Conservation (phyloP, 2,329 filamentous ascomycete genomes). For the Colletotrichum costaricense region DNA sequence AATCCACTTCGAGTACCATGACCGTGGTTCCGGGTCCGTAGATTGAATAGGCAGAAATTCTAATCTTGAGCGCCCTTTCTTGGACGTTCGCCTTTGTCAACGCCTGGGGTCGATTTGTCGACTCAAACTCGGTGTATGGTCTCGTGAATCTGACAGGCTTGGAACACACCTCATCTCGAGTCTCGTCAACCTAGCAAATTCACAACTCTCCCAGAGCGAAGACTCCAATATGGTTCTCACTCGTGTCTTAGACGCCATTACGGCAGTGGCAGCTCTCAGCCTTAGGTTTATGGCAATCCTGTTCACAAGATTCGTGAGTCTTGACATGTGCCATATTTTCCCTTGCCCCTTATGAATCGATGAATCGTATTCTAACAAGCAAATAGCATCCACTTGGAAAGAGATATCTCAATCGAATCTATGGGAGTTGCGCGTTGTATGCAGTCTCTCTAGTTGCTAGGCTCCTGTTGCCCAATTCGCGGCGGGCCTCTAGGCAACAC, state of each 20-base stretch:
- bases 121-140: not conserved
- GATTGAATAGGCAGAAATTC: no score
- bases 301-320: slow-evolving; percentile 21
- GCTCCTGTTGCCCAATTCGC: not conserved
- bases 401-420: slow-evolving; percentile 16
- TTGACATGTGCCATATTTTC: not conserved
- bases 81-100: no score
- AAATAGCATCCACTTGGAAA: slow-evolving; percentile 20
- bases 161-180: not conserved
- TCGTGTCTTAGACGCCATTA: slow-evolving; percentile 5
- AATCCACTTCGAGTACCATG: not conserved
- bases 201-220: no score
- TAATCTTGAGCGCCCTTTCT: no score
- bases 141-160: not conserved
- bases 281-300: not conserved
- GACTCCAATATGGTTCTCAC: not conserved
- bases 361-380: not conserved
- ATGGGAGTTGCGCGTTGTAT: slow-evolving; percentile 6
- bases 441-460: not conserved
- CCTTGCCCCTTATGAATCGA: no score
- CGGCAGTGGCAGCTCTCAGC: slow-evolving; percentile 6
- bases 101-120: not conserved
- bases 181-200: not conserved
- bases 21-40: not conserved
- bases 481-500: not conserved